Evolutionary conservation across 1,139 yeast species (phyloP).

Genomic region (Candida glucosophila): DNA sequence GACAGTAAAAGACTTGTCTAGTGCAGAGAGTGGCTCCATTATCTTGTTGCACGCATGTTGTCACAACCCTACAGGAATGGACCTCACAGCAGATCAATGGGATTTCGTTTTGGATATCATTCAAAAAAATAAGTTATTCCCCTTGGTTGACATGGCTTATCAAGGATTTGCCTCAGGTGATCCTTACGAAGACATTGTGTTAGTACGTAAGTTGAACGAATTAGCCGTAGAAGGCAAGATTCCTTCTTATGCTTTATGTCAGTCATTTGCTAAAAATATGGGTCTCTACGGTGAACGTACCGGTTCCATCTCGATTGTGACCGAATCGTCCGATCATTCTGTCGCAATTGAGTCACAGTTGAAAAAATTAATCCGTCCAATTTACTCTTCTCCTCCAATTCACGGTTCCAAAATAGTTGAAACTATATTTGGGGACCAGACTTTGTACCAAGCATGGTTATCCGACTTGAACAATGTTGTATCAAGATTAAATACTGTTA

Average conservation of each 20-base stretch:
- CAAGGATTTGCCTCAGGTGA: constrained; percentile 93
- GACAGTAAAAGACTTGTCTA: constrained; percentile 32
- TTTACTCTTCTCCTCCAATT: constrained; percentile 89
- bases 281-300: constrained; percentile 95
- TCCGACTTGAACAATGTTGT: constrained; percentile 71
- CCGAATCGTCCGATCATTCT: constrained; percentile 36
- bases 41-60: constrained; percentile 91
- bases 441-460: constrained; percentile 67
- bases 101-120: constrained; percentile 52
- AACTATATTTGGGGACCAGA: constrained; percentile 55
- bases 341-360: constrained; percentile 65
- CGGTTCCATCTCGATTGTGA: constrained; percentile 71
- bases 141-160: constrained; percentile 91
- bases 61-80: constrained; percentile 97
- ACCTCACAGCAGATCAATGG: constrained; percentile 87
- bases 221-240: constrained; percentile 39
- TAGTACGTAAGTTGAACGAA: constrained; percentile 42
- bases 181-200: constrained; percentile 39
- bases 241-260: constrained; percentile 62
- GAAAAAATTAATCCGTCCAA: constrained; percentile 72
- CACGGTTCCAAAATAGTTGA: constrained; percentile 89
- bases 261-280: constrained; percentile 94
- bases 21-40: constrained; percentile 46
- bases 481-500: constrained; percentile 66
- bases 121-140: constrained; percentile 56